Evolutionary conservation across 2,329 filamentous ascomycete species (phyloP).

Genomic region (Zymoseptoria brevis): DNA sequence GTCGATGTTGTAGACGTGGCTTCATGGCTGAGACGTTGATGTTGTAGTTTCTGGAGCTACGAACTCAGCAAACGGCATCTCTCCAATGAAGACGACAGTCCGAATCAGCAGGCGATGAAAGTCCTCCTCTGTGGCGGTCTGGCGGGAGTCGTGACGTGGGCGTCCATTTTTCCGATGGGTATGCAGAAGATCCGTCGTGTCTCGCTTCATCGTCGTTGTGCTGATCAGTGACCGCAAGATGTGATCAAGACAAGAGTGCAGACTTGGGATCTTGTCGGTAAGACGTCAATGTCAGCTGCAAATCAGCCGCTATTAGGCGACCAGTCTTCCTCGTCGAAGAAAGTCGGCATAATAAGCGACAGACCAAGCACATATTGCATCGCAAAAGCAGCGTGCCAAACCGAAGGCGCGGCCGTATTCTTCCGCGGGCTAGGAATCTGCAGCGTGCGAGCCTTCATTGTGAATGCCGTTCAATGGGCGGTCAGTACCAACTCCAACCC

Average conservation of each 20-base stretch:
- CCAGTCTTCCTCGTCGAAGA: not conserved
- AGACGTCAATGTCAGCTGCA: slow-evolving; percentile 1
- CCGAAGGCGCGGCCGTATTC: slow-evolving; percentile 66
- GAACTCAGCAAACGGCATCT: slow-evolving; percentile 57
- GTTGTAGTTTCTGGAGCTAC: slow-evolving; percentile 72
- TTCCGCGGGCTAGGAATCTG: slow-evolving; percentile 77
- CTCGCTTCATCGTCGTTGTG: not conserved
- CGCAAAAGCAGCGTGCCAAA: slow-evolving; percentile 58
- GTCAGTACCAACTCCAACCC: slow-evolving; percentile 33
- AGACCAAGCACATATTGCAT: slow-evolving; percentile 53
- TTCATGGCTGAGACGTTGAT: not conserved
- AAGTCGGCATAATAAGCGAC: slow-evolving; percentile 1
- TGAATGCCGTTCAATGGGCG: slow-evolving; percentile 89
- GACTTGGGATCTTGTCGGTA: slow-evolving; percentile 47
- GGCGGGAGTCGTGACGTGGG: slow-evolving; percentile 83
- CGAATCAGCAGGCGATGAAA: slow-evolving; percentile 23
- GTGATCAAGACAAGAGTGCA: slow-evolving; percentile 91
- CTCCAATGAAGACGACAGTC: slow-evolving; percentile 44
- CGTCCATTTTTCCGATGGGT: slow-evolving; percentile 72
- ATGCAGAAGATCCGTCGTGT: not conserved
- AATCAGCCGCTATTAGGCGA: slow-evolving; percentile 11
- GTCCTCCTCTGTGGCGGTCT: slow-evolving; percentile 72
- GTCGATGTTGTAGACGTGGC: no score
- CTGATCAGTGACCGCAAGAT: slow-evolving; percentile 40
- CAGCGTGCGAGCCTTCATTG: slow-evolving; percentile 77